Conservation (phyloP, 202 grass and related monocot genomes). For the Musa balbisiana region DNA sequence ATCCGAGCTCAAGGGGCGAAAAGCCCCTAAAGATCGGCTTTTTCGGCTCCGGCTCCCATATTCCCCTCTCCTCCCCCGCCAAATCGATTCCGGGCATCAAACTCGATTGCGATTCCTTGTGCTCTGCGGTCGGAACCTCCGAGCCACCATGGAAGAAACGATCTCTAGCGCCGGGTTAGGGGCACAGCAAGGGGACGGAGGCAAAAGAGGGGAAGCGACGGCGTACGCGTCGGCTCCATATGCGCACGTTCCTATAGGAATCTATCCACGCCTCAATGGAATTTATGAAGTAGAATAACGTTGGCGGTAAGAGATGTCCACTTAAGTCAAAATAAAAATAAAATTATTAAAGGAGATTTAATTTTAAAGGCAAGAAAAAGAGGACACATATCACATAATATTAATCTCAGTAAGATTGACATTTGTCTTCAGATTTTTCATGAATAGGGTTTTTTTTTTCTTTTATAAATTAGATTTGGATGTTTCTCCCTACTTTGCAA, state of each 20-base stretch:
- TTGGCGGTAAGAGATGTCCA: too few species aligned
- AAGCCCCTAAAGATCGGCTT: slow-evolving; percentile 1
- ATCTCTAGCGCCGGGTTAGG: neutral
- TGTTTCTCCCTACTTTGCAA: too few species aligned
- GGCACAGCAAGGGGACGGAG: neutral
- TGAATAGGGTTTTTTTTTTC: too few species aligned
- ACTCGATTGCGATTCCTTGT: neutral
- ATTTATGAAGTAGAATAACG: too few species aligned
- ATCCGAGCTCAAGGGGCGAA: slow-evolving; percentile 9
- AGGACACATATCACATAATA: neutral
- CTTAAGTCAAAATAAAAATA: too few species aligned
- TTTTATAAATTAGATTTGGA: too few species aligned
- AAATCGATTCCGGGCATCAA: slow-evolving; percentile 13
- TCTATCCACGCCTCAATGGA: neutral
- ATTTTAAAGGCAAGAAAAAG: neutral
- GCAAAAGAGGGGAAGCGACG: neutral
- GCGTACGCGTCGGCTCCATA: slow-evolving; percentile 4
- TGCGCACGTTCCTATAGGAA: neutral
- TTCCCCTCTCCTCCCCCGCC: neutral
- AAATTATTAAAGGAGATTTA: neutral
- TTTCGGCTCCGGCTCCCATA: neutral
- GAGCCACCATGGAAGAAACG: neutral
- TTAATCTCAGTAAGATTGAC: too few species aligned
- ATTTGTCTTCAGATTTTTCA: too few species aligned
- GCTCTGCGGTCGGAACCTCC: neutral